Conservation (phyloP, 495 filamentous ascomycete genomes). For the Cladorrhinum samala region DNA sequence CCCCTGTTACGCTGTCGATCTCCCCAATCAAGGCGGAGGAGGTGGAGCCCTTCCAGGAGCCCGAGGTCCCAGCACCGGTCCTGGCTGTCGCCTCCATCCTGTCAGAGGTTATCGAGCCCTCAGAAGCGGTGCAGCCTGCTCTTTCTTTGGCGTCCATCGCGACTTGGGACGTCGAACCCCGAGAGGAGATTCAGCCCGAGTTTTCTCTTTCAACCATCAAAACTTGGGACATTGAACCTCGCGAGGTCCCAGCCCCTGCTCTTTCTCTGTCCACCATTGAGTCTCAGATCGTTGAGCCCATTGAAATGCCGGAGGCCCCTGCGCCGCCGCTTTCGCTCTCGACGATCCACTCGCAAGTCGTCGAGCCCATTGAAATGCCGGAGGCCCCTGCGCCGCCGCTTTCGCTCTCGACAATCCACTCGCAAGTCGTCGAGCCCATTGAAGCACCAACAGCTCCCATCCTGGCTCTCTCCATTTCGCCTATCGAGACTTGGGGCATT, state of each 20-base stretch:
- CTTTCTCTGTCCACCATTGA: constrained; percentile 7
- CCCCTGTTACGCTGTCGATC: constrained; percentile 18
- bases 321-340: constrained; percentile 16
- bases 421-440: constrained; percentile 18
- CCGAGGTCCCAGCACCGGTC: constrained; percentile 14
- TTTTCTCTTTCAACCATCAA: constrained; percentile 19
- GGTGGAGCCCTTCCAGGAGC: constrained; percentile 25
- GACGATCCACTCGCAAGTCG: constrained; percentile 10
- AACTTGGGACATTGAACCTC: constrained; percentile 16
- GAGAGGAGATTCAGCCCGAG: constrained; percentile 3
- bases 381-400: not conserved
- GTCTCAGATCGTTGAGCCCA: constrained; percentile 12
- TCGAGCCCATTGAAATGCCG: constrained; percentile 15
- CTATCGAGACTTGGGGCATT: constrained; percentile 16
- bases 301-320: constrained; percentile 6
- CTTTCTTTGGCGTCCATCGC: constrained; percentile 13
- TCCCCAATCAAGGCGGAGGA: constrained; percentile 23
- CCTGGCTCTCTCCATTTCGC: constrained; percentile 20
- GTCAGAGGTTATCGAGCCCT: constrained; percentile 30
- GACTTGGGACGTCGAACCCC: constrained; percentile 5
- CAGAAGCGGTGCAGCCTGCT: constrained; percentile 5
- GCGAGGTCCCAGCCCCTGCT: not conserved
- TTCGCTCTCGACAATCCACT: constrained; percentile 1
- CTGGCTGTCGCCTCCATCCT: constrained; percentile 29
- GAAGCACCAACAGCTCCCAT: constrained; percentile 7